phyloP scores from a whole-genome alignment of 129 eudicot species.

The Centaurea solstitialis region DNA sequence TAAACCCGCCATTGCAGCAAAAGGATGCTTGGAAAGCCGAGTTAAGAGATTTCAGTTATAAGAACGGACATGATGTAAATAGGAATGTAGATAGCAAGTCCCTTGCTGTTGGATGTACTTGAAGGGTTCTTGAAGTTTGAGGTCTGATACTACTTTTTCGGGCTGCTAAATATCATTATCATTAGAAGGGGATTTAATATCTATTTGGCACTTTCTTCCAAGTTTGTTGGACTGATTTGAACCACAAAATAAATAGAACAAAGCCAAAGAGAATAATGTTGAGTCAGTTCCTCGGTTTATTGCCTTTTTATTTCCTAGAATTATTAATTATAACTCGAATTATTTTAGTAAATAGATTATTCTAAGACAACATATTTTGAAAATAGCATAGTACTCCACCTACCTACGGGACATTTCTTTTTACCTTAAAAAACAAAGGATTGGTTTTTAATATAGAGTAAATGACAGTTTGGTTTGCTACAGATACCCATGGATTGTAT shows the following conservation, averaged over 20 bases:
- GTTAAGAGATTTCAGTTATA: constrained; percentile 83
- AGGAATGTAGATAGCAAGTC: constrained; percentile 94
- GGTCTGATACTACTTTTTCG: no score
- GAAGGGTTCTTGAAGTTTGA: constrained; percentile 95
- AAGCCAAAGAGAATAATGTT: background rate
- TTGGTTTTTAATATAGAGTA: background rate
- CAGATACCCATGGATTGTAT: constrained; percentile 30
- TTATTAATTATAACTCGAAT: background rate
- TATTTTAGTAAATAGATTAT: background rate
- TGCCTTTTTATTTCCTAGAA: background rate
- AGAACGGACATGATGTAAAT: constrained; percentile 77
- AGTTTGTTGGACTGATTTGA: background rate
- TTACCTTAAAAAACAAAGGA: background rate
- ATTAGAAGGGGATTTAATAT: background rate
- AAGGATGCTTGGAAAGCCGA: constrained; percentile 95
- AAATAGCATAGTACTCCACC: background rate
- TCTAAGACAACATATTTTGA: background rate
- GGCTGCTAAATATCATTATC: background rate
- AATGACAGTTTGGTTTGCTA: background rate
- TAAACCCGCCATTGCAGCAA: constrained; percentile 58
- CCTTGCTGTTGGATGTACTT: constrained; percentile 91
- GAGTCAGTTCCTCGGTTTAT: background rate
- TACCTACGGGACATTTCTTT: background rate
- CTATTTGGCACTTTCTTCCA: background rate
- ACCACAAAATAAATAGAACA: background rate